Evolutionary conservation across 176 grass and related monocot species (phyloP).

Genomic region (Puya raimondii): DNA sequence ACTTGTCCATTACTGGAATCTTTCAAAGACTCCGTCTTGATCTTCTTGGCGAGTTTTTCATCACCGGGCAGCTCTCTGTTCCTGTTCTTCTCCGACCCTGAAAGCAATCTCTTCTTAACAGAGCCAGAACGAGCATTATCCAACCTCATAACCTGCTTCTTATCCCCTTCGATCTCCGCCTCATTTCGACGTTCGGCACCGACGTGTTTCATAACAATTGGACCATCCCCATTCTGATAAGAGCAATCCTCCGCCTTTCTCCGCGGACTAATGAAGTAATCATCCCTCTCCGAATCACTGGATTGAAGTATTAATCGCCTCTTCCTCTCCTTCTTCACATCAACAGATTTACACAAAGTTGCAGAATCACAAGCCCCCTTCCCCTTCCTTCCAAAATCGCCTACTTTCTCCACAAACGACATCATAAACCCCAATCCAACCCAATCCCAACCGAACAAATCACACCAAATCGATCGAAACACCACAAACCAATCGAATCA

Average conservation of each 20-base stretch:
- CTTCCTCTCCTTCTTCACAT: conserved; percentile 37
- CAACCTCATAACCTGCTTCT: conserved; percentile 5
- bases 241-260: conserved; percentile 1
- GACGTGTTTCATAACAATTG: background rate
- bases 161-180: conserved; percentile 10
- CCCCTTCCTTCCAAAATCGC: background rate
- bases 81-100: conserved; percentile 15
- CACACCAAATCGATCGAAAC: background rate
- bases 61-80: background rate
- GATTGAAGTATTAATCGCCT: conserved; percentile 37
- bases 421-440: conserved; percentile 11
- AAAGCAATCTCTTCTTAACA: conserved; percentile 19
- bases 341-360: background rate
- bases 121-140: conserved; percentile 10
- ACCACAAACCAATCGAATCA: background rate
- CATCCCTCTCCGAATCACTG: conserved; percentile 64
- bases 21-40: conserved; percentile 14
- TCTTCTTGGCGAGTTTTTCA: conserved; percentile 28
- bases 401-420: conserved; percentile 17
- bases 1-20: conserved; percentile 10
- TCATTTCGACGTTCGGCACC: conserved; percentile 1
- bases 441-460: too few species aligned
- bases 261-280: conserved; percentile 32
- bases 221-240: conserved; percentile 14
- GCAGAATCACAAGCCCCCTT: background rate